Evolutionary conservation across 805 yeast genomes (phyloP).

Genomic region (Starmerella sp.): DNA sequence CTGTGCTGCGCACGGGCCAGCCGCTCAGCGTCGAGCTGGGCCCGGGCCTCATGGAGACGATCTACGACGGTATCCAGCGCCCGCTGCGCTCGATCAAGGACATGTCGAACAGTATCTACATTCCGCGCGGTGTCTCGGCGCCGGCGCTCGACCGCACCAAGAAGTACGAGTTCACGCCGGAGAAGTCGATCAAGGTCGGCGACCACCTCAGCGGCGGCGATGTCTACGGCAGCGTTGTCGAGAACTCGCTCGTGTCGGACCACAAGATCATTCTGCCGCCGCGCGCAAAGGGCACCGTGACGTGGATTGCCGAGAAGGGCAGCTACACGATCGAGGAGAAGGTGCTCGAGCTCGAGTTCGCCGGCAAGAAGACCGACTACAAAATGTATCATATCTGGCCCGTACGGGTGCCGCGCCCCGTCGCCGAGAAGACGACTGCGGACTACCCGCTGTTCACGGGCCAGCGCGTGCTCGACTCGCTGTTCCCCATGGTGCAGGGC

Average conservation of each 20-base stretch:
- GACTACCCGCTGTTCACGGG: constrained; percentile 95
- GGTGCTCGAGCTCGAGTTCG: constrained; percentile 86
- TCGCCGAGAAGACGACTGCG: constrained; percentile 84
- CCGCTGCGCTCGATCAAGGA: constrained; percentile 91
- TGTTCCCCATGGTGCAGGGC: constrained; percentile 99
- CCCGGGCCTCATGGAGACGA: constrained; percentile 98
- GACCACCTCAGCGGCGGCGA: constrained; percentile 99
- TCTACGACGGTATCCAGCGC: constrained; percentile 98
- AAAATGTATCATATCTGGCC: constrained; percentile 99
- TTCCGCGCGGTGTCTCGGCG: constrained; percentile 96
- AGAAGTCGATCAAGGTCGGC: constrained; percentile 59
- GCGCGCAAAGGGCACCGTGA: constrained; percentile 95
- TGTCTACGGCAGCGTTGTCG: constrained; percentile 84
- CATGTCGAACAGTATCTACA: constrained; percentile 78
- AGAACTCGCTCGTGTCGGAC: constrained; percentile 82
- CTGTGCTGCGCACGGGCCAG: constrained; percentile 94
- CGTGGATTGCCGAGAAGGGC: constrained; percentile 80
- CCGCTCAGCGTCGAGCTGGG: constrained; percentile 98
- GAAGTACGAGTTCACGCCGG: constrained; percentile 81
- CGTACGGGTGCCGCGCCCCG: constrained; percentile 98
- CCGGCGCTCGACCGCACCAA: constrained; percentile 82
- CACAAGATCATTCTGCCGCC: constrained; percentile 96
- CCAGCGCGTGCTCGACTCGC: constrained; percentile 94
- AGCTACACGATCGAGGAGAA: constrained; percentile 84
- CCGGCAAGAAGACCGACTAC: constrained; percentile 68